These are phyloP conservation scores for Acacia concinna DNA, from an alignment of 331 rosid genomes.

Conservation along the genomic window DNA sequence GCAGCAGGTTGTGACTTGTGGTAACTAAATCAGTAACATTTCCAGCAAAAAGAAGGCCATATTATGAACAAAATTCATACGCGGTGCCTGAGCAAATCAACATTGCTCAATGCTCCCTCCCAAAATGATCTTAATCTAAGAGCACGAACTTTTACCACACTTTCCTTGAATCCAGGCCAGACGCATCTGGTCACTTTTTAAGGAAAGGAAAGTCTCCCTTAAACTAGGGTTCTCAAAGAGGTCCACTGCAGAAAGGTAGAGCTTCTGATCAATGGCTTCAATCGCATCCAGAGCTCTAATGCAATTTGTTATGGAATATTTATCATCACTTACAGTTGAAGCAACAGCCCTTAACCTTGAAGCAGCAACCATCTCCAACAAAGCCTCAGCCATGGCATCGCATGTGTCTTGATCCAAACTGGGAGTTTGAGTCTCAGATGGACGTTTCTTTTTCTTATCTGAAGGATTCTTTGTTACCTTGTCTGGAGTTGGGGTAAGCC, in stretches of 20 bases:
- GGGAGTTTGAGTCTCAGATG: constrained; percentile 44
- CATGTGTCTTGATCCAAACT: constrained; percentile 51
- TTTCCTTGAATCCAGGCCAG: constrained; percentile 71
- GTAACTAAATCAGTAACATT: constrained; percentile 13
- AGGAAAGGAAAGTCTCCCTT: constrained; percentile 71
- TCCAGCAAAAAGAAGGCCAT: constrained; percentile 30
- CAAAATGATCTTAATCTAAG: constrained; percentile 33
- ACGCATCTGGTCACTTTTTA: constrained; percentile 54
- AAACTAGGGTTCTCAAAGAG: constrained; percentile 70
- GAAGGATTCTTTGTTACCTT: constrained; percentile 43
- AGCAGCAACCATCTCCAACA: constrained; percentile 68
- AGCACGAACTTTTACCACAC: constrained; percentile 39
- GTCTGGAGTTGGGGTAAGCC: constrained; percentile 38
- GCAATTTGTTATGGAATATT: constrained; percentile 68
- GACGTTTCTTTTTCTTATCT: constrained; percentile 68
- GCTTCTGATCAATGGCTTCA: constrained; percentile 49
- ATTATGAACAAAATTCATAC: constrained; percentile 21
- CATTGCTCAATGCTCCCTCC: background rate
- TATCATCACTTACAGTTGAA: constrained; percentile 44
- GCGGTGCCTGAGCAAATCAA: constrained; percentile 11
- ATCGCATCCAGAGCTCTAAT: constrained; percentile 76
- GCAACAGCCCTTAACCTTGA: constrained; percentile 51
- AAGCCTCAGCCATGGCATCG: constrained; percentile 62
- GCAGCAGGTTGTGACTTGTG: background rate
- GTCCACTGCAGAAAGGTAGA: constrained; percentile 72